Percentiles rank a stretch among this genome's conserved stretches.
Evolutionary conservation across 768 basidiomycete species (phyloP).

Genomic region (Rhodocollybia butyracea): DNA sequence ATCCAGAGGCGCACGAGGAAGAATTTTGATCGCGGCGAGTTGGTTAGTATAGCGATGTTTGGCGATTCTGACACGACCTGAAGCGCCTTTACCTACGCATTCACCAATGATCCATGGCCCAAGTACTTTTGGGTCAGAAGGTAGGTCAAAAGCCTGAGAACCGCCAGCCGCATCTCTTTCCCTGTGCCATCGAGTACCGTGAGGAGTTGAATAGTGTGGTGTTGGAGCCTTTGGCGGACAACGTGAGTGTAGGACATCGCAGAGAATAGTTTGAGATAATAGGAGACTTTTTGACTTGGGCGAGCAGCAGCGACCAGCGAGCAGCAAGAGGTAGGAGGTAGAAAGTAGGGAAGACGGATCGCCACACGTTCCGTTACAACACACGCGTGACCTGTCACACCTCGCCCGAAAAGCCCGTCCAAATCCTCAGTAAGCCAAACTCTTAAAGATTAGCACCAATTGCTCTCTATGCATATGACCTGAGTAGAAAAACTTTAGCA

Average conservation of each 20-base stretch:
- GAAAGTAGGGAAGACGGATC: constrained; percentile 4
- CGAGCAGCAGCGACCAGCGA: constrained; percentile 42
- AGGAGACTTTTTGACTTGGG: constrained; percentile 32
- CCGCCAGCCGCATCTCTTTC: constrained; percentile 82
- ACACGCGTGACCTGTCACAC: background rate
- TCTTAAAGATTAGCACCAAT: no score
- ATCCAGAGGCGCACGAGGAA: constrained; percentile 77
- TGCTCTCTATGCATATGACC: no score
- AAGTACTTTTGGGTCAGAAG: constrained; percentile 80
- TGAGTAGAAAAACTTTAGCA: no score
- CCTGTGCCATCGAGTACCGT: constrained; percentile 84
- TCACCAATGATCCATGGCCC: constrained; percentile 94
- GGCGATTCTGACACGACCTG: constrained; percentile 93
- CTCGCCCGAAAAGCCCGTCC: background rate
- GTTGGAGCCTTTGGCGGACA: constrained; percentile 70
- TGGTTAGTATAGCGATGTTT: constrained; percentile 82
- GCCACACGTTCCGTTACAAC: background rate
- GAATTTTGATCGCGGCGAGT: constrained; percentile 94
- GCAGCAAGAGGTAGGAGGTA: constrained; percentile 21
- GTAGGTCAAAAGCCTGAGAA: constrained; percentile 70
- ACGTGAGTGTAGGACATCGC: constrained; percentile 13
- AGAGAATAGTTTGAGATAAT: constrained; percentile 21
- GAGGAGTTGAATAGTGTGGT: constrained; percentile 63
- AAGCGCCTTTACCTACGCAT: constrained; percentile 91
- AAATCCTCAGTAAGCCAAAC: background rate